A percentile compares a stretch with the other conserved stretches of the same genome.
These are phyloP conservation scores for Chlamydomonas reinhardtii DNA, from an alignment of 163 green algal genomes.

Conservation along the genomic window DNA sequence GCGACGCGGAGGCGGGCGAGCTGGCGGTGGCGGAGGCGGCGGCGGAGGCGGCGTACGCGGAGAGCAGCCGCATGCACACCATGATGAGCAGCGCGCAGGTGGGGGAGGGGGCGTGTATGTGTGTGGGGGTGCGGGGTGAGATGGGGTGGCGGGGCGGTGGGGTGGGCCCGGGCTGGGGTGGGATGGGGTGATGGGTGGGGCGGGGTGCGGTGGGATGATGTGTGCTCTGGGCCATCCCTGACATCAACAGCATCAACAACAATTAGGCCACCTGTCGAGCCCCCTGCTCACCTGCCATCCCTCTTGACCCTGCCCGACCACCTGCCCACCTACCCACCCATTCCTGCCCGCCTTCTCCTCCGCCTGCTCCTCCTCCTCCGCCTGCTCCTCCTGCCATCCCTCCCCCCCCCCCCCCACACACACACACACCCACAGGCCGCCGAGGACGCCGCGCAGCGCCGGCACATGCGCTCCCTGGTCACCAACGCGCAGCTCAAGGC, in stretches of 20 bases:
- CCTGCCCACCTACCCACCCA: too few relatives aligned
- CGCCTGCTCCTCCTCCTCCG: background rate
- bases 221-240: too few relatives aligned
- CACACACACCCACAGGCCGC: background rate
- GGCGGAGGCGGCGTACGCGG: slow-evolving; percentile 24
- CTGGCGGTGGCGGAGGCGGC: slow-evolving; percentile 34
- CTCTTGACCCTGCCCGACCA: too few relatives aligned
- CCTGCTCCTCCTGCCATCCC: background rate
- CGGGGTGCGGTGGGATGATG: too few relatives aligned
- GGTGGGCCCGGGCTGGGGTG: too few relatives aligned
- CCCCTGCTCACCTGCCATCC: too few relatives aligned
- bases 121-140: too few relatives aligned
- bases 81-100: slow-evolving; percentile 30
- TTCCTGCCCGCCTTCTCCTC: too few relatives aligned
- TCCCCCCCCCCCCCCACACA: background rate
- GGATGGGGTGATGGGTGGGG: too few relatives aligned
- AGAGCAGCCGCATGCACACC: slow-evolving; percentile 24
- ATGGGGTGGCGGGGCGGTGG: too few relatives aligned
- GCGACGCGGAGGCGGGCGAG: slow-evolving; percentile 36
- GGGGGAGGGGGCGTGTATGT: background rate
- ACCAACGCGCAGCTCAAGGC: slow-evolving; percentile 52
- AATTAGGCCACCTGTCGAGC: too few relatives aligned
- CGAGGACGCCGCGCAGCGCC: slow-evolving; percentile 26
- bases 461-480: slow-evolving; percentile 42
- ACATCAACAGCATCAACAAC: too few relatives aligned